phyloP scores from a whole-genome alignment of 2,329 filamentous ascomycete genomes.

The Cyclaneusma minus region DNA sequence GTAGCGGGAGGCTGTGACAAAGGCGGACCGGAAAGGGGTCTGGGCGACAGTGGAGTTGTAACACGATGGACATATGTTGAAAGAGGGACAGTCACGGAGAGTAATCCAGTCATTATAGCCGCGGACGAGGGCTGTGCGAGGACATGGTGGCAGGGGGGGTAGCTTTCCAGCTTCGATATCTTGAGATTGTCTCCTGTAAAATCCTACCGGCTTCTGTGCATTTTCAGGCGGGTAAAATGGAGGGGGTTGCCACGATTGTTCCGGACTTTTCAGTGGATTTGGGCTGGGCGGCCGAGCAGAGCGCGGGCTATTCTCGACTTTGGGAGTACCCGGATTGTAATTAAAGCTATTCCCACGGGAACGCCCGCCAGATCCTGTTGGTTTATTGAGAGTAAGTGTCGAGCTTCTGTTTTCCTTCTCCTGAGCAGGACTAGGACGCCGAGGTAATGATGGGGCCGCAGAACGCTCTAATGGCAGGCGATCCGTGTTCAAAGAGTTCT shows the following conservation, averaged over 20 bases:
- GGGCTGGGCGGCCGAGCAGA: conserved; percentile 13
- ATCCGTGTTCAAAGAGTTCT: too few relatives aligned
- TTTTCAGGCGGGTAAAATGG: conserved; percentile 26
- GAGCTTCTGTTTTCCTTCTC: too few relatives aligned
- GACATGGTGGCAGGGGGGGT: conserved; percentile 49
- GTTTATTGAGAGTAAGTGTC: too few relatives aligned
- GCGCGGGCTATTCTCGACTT: too few relatives aligned
- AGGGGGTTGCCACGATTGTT: conserved; percentile 27
- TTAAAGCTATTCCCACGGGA: too few relatives aligned
- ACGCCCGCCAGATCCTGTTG: too few relatives aligned
- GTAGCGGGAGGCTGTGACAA: conserved; percentile 44
- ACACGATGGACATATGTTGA: conserved; percentile 75
- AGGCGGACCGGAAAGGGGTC: conserved; percentile 51
- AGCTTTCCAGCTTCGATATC: conserved; percentile 27
- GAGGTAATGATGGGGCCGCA: too few relatives aligned
- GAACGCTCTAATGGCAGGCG: too few relatives aligned
- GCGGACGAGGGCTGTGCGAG: conserved; percentile 42
- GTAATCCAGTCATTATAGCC: conserved; percentile 70
- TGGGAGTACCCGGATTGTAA: too few relatives aligned
- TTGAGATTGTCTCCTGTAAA: conserved; percentile 39
- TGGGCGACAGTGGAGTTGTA: conserved; percentile 53
- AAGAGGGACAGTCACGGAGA: conserved; percentile 50
- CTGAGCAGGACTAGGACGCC: too few relatives aligned
- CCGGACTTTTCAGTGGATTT: not conserved
- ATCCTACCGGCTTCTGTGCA: conserved; percentile 25